Evolutionary conservation across 1,139 yeast species (phyloP).

Genomic region (Sugiyamaella japonica): DNA sequence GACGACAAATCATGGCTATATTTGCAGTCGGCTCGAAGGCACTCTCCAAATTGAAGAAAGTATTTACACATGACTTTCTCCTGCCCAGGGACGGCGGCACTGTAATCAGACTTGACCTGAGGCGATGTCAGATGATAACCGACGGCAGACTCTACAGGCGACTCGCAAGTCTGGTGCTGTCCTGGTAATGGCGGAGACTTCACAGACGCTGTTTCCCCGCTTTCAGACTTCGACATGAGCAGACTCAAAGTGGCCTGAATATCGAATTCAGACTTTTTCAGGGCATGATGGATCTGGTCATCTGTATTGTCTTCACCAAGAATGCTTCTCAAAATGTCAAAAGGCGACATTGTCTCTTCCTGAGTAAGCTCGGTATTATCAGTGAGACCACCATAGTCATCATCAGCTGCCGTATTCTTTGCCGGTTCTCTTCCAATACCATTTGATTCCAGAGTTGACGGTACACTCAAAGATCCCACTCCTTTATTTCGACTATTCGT

Average conservation of each 20-base stretch:
- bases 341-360: constrained; percentile 33
- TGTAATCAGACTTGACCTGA: background rate
- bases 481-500: constrained; percentile 13
- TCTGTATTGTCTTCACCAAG: constrained; percentile 37
- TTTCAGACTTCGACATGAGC: constrained; percentile 23
- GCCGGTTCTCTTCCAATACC: background rate
- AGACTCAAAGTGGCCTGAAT: constrained; percentile 34
- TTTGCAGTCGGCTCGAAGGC: constrained; percentile 47
- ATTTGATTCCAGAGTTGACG: background rate
- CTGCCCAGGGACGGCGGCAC: constrained; percentile 24
- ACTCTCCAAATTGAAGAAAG: constrained; percentile 43
- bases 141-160: too few species aligned
- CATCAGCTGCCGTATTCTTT: background rate
- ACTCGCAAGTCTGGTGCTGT: too few species aligned
- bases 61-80: constrained; percentile 42
- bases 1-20: constrained; percentile 46
- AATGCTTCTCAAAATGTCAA: constrained; percentile 37
- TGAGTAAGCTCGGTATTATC: constrained; percentile 8
- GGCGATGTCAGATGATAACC: background rate
- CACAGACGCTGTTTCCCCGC: background rate
- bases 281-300: constrained; percentile 36
- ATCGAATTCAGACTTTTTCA: constrained; percentile 39
- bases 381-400: background rate
- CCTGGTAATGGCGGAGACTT: background rate
- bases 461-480: background rate